Conservation (phyloP, 1,284 basidiomycete species). For the Thecaphora frezii region DNA sequence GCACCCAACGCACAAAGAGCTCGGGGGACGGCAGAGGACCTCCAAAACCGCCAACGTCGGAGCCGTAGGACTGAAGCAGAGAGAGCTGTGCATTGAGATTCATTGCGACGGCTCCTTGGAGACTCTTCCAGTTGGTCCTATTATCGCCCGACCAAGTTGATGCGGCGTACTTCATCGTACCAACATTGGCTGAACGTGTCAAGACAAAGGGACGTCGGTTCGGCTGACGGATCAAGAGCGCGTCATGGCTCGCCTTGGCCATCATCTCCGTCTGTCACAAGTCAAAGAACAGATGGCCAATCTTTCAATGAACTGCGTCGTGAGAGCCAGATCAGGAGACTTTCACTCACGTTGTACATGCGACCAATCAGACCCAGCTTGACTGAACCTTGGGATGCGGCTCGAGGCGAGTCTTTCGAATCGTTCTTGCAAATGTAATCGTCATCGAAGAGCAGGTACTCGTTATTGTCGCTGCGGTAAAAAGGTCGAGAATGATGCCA, state of each 20-base stretch:
- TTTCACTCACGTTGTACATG: conserved; percentile 53
- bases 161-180: conserved; percentile 61
- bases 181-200: conserved; percentile 61
- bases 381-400: conserved; percentile 27
- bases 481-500: too few species aligned
- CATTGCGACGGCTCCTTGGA: conserved; percentile 60
- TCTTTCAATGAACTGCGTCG: too few species aligned
- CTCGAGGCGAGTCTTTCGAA: conserved; percentile 13
- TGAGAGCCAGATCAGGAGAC: too few species aligned
- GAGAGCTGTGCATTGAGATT: conserved; percentile 60
- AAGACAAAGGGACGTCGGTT: conserved; percentile 60
- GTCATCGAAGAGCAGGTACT: conserved; percentile 61
- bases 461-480: conserved; percentile 61
- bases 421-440: conserved; percentile 52
- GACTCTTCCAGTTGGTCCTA: conserved; percentile 60
- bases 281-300: too few species aligned
- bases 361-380: conserved; percentile 59
- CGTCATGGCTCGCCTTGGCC: conserved; percentile 59
- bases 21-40: conserved; percentile 61
- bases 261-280: conserved; percentile 60
- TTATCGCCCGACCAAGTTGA: conserved; percentile 62
- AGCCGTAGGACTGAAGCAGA: conserved; percentile 45
- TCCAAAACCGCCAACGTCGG: conserved; percentile 62
- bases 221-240: conserved; percentile 51
- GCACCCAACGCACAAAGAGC: conserved; percentile 62